Evolutionary conservation across 2,329 filamentous ascomycete species (phyloP), one percentile per base, ranked within the genome.

Genomic region (Epichloe baconii): DNA sequence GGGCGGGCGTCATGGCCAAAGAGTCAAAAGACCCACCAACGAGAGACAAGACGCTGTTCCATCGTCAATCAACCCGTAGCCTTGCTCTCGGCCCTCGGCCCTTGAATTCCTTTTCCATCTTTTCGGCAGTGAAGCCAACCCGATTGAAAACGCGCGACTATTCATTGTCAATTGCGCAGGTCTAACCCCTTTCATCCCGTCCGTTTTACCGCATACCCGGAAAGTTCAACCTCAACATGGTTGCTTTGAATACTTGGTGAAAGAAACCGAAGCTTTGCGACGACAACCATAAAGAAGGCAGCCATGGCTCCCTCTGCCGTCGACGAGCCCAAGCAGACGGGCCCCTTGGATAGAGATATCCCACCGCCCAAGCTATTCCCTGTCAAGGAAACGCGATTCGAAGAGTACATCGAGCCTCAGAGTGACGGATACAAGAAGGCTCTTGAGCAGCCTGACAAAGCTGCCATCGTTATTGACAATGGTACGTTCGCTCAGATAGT

Each of bases 381-480:
- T n/a, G 76, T 81, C 53, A 78, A 77, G 61, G 82, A 85, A 62
- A 75, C 73, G 53, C 75, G 71, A 55, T 83, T 83, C 61, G 78
- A 82, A 55, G 74, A 74, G 54, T 75, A 69, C 51, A 68, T 77
- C 38, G 67, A 73, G 34, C 68, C 75, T 2, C 72, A 79, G 59
- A 70, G 74, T 8, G 83, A 91, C 61, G 87, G 86, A 46, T 89
- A 85, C 62, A 76, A 79, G 60, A 75, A 78, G 58, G 90, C 87
- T 54, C 75, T 78, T 48, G 70, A 78, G 52, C 70, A 76, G 19
- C 67, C 75, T 15, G 76, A 72, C 52, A 71, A 73, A 44, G 86
- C 83, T 48, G 88, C 89, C 48, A 96, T 98, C 62, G 87, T 98
- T 55, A 97, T 98, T 64, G 93, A 98, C 72, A 96, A 96, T 85